phyloP scores from a whole-genome alignment of 257 asterid species.

The Solanum sejunctum region DNA sequence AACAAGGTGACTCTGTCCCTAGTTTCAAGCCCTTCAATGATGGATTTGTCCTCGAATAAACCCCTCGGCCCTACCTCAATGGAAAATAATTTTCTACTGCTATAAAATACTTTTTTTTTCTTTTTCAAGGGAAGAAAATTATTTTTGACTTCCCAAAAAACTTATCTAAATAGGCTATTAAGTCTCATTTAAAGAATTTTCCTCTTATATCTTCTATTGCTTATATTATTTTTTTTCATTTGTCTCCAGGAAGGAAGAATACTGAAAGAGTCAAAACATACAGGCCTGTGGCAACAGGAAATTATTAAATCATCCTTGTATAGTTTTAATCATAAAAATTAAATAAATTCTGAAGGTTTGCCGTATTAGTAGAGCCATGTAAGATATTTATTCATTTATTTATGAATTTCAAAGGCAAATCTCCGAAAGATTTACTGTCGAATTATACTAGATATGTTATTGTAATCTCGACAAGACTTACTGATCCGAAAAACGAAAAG shows the following conservation, averaged over 20 bases:
- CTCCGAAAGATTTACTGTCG: neutral
- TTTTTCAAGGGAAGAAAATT: too few relatives aligned
- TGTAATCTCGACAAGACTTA: neutral
- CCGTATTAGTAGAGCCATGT: neutral
- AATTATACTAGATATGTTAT: too few relatives aligned
- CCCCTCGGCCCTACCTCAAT: too few relatives aligned
- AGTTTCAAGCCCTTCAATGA: too few relatives aligned
- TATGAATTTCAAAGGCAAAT: neutral
- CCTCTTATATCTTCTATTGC: neutral
- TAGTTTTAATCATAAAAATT: neutral
- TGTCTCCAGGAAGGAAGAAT: conserved; percentile 37
- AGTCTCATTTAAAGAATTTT: neutral
- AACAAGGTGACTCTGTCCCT: too few relatives aligned
- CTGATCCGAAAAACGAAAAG: neutral
- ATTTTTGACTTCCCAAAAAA: neutral
- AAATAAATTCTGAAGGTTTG: neutral
- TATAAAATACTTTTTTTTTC: neutral
- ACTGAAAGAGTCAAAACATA: conserved; percentile 21
- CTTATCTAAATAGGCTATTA: neutral
- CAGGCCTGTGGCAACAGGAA: conserved; percentile 12
- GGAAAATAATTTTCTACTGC: neutral
- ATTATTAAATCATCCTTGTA: neutral
- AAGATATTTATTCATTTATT: neutral
- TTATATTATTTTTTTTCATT: neutral
- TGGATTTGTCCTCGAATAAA: too few relatives aligned